These are phyloP conservation scores for Penicillium fuscoglaucum DNA, from an alignment of 2,329 filamentous ascomycete species.

Conservation along the genomic window DNA sequence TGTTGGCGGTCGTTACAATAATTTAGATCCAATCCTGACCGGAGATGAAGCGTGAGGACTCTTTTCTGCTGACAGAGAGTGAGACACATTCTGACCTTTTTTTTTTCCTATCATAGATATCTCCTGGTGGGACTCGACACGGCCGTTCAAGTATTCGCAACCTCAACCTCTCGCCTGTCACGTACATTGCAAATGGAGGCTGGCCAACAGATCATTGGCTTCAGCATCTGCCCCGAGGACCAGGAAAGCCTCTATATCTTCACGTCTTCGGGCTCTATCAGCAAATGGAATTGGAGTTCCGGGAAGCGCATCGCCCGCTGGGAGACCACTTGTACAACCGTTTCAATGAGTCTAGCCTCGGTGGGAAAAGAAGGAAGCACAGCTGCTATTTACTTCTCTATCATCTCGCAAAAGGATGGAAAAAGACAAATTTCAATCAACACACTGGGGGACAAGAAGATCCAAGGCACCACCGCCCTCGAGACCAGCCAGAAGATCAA, in stretches of 20 bases:
- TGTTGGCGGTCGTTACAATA: constrained; percentile 56
- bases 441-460: constrained; percentile 23
- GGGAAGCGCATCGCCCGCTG: constrained; percentile 48
- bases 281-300: constrained; percentile 60
- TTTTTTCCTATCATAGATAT: constrained; percentile 51
- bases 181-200: constrained; percentile 64
- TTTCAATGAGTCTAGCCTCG: constrained; percentile 28
- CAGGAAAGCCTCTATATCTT: constrained; percentile 56
- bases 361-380: constrained; percentile 28
- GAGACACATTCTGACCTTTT: constrained; percentile 11
- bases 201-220: constrained; percentile 51
- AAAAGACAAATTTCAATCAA: constrained; percentile 39
- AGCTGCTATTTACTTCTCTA: constrained; percentile 42
- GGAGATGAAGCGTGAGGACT: constrained; percentile 55
- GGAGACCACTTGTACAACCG: constrained; percentile 42
- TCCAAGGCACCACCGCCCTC: constrained; percentile 28
- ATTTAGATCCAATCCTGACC: constrained; percentile 59
- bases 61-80: not conserved
- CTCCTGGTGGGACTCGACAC: constrained; percentile 73
- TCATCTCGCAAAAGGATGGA: constrained; percentile 36
- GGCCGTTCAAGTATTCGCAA: constrained; percentile 77
- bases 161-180: constrained; percentile 75
- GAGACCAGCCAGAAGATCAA: constrained; percentile 33
- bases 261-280: constrained; percentile 52
- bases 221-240: constrained; percentile 53